These are phyloP conservation scores for Cardamine chenopodiifolia DNA, from an alignment of 345 rosid species.

Conservation along the genomic window DNA sequence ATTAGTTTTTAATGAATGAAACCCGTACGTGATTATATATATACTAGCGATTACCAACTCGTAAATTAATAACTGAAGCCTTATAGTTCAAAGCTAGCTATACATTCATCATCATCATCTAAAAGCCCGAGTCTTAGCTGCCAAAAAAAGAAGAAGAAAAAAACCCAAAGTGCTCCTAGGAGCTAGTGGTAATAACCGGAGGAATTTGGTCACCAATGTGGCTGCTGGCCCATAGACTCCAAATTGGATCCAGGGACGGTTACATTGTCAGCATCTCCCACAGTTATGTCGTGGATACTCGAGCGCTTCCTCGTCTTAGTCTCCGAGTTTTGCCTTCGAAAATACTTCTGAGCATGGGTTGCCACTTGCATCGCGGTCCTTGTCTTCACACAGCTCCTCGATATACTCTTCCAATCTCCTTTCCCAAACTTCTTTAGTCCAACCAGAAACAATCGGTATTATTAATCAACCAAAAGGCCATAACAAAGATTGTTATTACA, in stretches of 20 bases:
- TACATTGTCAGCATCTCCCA: constrained; percentile 31
- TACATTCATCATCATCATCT: background rate
- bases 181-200: background rate
- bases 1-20: too few relatives aligned
- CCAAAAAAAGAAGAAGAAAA: background rate
- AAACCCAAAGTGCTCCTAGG: background rate
- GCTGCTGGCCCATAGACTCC: too few relatives aligned
- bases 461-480: background rate
- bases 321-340: constrained; percentile 46
- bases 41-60: background rate
- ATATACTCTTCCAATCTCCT: constrained; percentile 77
- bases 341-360: constrained; percentile 81
- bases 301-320: constrained; percentile 59
- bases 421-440: constrained; percentile 54
- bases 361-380: constrained; percentile 74
- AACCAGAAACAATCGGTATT: constrained; percentile 52
- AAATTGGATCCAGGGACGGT: constrained; percentile 22
- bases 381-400: constrained; percentile 59
- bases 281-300: constrained; percentile 69
- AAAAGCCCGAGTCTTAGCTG: background rate
- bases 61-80: background rate
- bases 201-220: background rate
- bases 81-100: background rate
- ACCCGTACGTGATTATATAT: too few relatives aligned
- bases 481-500: background rate